phyloP scores from a whole-genome alignment of 768 basidiomycete species.

The Collybia sordida region DNA sequence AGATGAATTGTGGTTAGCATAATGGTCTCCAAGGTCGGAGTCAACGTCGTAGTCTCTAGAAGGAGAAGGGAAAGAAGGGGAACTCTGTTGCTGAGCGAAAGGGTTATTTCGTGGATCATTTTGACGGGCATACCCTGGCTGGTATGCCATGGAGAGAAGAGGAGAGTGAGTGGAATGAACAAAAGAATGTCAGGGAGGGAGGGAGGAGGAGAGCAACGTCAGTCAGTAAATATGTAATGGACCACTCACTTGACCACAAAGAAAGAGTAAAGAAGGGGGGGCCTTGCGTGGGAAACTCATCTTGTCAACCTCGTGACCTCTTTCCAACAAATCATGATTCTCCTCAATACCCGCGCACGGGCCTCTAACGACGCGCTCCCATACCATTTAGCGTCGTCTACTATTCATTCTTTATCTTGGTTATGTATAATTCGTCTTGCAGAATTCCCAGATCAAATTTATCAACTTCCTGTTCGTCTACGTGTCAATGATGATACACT shows the following conservation, averaged over 20 bases:
- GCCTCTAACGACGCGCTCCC: conserved; percentile 21
- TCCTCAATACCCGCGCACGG: no score
- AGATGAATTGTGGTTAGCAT: conserved; percentile 49
- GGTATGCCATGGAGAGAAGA: conserved; percentile 13
- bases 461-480: conserved; percentile 26
- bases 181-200: conserved; percentile 18
- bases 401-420: conserved; percentile 51
- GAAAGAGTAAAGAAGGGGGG: conserved; percentile 11
- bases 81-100: conserved; percentile 26
- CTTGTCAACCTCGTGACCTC: conserved; percentile 10
- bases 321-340: conserved; percentile 8
- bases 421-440: conserved; percentile 49
- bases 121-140: conserved; percentile 23
- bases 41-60: conserved; percentile 45
- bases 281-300: conserved; percentile 10
- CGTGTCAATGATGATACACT: background rate
- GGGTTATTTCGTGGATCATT: conserved; percentile 24
- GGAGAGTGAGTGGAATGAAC: conserved; percentile 12
- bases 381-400: conserved; percentile 7
- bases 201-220: conserved; percentile 4
- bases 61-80: conserved; percentile 24
- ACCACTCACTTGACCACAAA: no score
- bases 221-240: no score
- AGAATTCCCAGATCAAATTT: conserved; percentile 43
- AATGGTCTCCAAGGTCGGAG: conserved; percentile 53